A percentile compares a stretch with the other conserved stretches of the same genome.
phyloP scores from a whole-genome alignment of 805 yeast genomes.

The Spathaspora boniae region DNA sequence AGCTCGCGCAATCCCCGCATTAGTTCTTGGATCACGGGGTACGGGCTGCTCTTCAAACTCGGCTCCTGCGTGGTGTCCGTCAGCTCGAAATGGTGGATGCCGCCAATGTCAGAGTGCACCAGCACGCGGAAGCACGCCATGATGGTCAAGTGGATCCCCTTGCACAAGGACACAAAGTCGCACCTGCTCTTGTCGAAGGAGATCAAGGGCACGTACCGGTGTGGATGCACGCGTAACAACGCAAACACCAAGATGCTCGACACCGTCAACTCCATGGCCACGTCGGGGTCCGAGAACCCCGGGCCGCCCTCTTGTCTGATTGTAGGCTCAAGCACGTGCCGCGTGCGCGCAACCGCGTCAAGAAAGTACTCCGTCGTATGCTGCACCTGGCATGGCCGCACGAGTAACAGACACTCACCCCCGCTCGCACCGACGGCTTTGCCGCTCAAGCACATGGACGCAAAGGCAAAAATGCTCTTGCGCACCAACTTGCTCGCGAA shows the following conservation, averaged over 20 bases:
- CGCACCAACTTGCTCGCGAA: constrained; percentile 21
- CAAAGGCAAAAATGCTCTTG: constrained; percentile 20
- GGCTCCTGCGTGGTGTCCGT: not conserved
- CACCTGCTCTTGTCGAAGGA: constrained; percentile 16
- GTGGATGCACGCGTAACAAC: constrained; percentile 30
- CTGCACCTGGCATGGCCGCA: too few species aligned
- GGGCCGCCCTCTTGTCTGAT: not conserved
- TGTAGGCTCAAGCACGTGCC: not conserved
- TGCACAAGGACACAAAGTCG: constrained; percentile 19
- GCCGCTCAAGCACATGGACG: constrained; percentile 10
- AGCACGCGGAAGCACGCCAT: constrained; percentile 2
- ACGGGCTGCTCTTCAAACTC: not conserved
- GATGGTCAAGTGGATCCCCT: constrained; percentile 13
- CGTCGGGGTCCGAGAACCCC: not conserved
- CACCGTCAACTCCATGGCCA: constrained; percentile 14
- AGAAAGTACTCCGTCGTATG: constrained; percentile 22
- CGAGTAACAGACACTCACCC: too few species aligned
- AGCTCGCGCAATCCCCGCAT: too few species aligned
- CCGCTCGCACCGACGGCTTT: too few species aligned
- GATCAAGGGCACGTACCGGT: constrained; percentile 25
- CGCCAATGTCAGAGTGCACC: constrained; percentile 1
- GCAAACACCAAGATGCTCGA: constrained; percentile 23
- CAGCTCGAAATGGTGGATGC: constrained; percentile 2
- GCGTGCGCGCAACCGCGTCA: constrained; percentile 11
- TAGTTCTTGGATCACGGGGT: constrained; percentile 5